A percentile compares a stretch with the other conserved stretches of the same genome.
Conservation (phyloP, 1,139 yeast species). For the Saccharomyces hybrid region DNA sequence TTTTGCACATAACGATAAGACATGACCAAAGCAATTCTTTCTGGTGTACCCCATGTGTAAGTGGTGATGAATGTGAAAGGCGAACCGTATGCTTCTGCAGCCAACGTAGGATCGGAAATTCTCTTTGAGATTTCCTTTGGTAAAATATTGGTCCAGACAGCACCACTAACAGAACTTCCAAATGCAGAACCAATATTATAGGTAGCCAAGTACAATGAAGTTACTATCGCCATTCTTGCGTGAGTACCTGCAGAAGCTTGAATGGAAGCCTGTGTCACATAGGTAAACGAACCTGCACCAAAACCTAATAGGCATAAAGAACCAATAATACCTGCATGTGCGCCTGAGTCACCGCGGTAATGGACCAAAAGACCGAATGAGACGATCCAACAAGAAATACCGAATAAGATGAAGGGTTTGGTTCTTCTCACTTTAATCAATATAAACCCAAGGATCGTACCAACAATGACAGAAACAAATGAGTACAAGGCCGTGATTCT, state of each 20-base stretch:
- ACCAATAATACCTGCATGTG: conserved; percentile 53
- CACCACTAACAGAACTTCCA: conserved; percentile 41
- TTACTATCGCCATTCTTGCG: conserved; percentile 50
- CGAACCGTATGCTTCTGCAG: conserved; percentile 38
- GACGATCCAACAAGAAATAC: conserved; percentile 45
- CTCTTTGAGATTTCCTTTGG: conserved; percentile 32
- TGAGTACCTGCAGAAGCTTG: conserved; percentile 49
- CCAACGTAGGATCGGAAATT: conserved; percentile 16
- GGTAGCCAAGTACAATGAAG: conserved; percentile 46
- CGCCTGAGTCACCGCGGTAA: conserved; percentile 40
- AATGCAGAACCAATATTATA: conserved; percentile 51
- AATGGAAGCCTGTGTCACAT: conserved; percentile 56
- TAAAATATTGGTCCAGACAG: conserved; percentile 49
- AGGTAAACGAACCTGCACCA: conserved; percentile 66
- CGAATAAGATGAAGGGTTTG: conserved; percentile 53
- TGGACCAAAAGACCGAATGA: conserved; percentile 50
- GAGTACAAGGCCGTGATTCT: conserved; percentile 57
- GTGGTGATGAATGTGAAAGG: conserved; percentile 42
- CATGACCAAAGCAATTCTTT: conserved; percentile 44
- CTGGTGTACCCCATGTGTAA: conserved; percentile 51
- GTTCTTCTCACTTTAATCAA: conserved; percentile 45
- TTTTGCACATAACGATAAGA: conserved; percentile 53
- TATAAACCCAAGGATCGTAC: conserved; percentile 48
- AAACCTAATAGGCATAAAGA: conserved; percentile 57
- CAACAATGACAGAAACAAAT: conserved; percentile 56